Evolutionary conservation across 192 early-diverging fungal species (phyloP).

Genomic region (Coemansia sp.): DNA sequence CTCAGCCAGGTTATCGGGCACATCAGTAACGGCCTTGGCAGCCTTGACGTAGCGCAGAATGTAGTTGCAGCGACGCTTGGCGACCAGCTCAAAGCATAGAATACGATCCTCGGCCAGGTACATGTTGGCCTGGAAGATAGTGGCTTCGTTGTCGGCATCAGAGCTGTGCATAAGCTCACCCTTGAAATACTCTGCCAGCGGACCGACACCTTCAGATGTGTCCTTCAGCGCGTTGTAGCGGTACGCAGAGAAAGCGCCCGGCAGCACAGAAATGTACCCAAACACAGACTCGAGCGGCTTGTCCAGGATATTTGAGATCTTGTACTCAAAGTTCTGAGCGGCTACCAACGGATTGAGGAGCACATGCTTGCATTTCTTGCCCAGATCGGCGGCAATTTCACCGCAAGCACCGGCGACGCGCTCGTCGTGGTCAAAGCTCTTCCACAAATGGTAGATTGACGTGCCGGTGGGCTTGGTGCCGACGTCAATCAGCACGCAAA

Average conservation of each 20-base stretch:
- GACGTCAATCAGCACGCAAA: slow-evolving; percentile 91
- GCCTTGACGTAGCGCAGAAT: slow-evolving; percentile 85
- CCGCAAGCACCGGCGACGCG: slow-evolving; percentile 91
- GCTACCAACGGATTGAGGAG: slow-evolving; percentile 85
- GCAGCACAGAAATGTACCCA: slow-evolving; percentile 94
- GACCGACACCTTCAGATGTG: slow-evolving; percentile 58
- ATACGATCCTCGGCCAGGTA: slow-evolving; percentile 93
- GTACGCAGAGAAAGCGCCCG: slow-evolving; percentile 96
- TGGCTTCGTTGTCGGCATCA: slow-evolving; percentile 56
- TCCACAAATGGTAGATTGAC: slow-evolving; percentile 91
- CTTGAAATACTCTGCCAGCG: slow-evolving; percentile 85
- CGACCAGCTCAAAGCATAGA: slow-evolving; percentile 91
- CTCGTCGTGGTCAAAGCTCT: slow-evolving; percentile 81
- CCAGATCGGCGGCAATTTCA: slow-evolving; percentile 87
- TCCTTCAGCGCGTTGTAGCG: slow-evolving; percentile 82
- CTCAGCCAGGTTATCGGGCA: slow-evolving; percentile 84
- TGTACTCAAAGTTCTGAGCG: slow-evolving; percentile 98
- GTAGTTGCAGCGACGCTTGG: slow-evolving; percentile 76
- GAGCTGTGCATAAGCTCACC: slow-evolving; percentile 85
- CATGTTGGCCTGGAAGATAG: slow-evolving; percentile 89
- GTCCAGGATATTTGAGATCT: slow-evolving; percentile 96
- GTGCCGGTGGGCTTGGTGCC: slow-evolving; percentile 84
- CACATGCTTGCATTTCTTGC: slow-evolving; percentile 66
- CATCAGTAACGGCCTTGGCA: slow-evolving; percentile 91
- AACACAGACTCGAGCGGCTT: slow-evolving; percentile 94